Percentiles rank a stretch among this genome's conserved stretches.
Evolutionary conservation across 768 basidiomycete species (phyloP).

Genomic region (Boletellus ananiceps): DNA sequence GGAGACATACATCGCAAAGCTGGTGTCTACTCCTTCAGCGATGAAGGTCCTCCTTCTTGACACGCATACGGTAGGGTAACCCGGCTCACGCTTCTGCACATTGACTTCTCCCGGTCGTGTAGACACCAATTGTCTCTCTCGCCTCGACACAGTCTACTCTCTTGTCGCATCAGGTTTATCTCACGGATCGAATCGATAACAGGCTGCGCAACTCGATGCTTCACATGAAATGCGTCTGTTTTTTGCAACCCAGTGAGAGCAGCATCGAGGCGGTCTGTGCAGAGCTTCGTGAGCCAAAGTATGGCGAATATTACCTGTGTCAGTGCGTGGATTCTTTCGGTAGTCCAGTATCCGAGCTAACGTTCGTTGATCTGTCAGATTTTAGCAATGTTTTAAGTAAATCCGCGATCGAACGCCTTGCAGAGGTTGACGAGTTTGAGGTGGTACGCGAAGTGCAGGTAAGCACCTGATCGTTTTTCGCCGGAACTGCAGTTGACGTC

Average conservation of each 20-base stretch:
- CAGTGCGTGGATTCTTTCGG: constrained; percentile 68
- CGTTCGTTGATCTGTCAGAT: constrained; percentile 44
- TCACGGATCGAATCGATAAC: constrained; percentile 98
- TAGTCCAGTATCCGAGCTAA: constrained; percentile 16
- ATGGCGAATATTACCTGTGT: constrained; percentile 99
- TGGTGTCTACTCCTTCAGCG: constrained; percentile 76
- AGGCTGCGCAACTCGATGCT: constrained; percentile 84
- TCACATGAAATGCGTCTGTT: constrained; percentile 96
- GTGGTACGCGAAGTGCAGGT: constrained; percentile 97
- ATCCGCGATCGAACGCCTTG: constrained; percentile 84
- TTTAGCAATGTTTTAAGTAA: constrained; percentile 95
- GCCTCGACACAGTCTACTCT: constrained; percentile 92
- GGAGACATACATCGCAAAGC: constrained; percentile 86
- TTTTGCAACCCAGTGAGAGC: constrained; percentile 77
- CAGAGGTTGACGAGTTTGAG: constrained; percentile 93
- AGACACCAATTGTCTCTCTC: constrained; percentile 95
- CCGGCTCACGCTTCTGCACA: not conserved
- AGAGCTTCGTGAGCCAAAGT: constrained; percentile 87
- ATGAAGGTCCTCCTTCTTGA: constrained; percentile 98
- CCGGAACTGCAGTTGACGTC: not conserved
- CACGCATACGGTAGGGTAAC: constrained; percentile 73
- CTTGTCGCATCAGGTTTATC: constrained; percentile 92
- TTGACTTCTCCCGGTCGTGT: constrained; percentile 8
- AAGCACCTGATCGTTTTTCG: constrained; percentile 6
- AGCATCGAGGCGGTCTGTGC: constrained; percentile 78